Evolutionary conservation across 345 rosid species (phyloP).

Genomic region (Lumnitzera littorea): DNA sequence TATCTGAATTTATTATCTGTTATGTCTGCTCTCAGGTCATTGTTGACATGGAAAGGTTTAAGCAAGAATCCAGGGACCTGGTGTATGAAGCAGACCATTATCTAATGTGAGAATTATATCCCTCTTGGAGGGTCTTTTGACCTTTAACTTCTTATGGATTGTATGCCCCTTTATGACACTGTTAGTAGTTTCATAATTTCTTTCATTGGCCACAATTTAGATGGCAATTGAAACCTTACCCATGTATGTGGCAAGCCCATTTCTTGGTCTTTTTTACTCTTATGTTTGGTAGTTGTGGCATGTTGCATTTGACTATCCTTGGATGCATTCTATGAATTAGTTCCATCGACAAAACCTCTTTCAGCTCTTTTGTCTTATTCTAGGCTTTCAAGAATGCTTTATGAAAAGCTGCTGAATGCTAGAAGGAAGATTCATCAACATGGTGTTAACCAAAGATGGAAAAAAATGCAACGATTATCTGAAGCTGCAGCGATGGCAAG

Average conservation of each 20-base stretch:
- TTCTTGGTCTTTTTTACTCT: too few relatives aligned
- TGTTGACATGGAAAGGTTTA: constrained; percentile 72
- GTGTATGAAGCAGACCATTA: constrained; percentile 38
- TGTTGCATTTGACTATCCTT: too few relatives aligned
- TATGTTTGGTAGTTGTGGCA: too few relatives aligned
- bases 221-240: too few relatives aligned
- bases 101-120: constrained; percentile 33
- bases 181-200: not conserved
- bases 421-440: constrained; percentile 49
- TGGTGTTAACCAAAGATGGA: constrained; percentile 30
- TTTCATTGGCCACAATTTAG: too few relatives aligned
- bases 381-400: constrained; percentile 62
- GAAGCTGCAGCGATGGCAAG: constrained; percentile 54
- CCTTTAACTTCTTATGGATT: not conserved
- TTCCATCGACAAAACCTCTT: not conserved
- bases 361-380: constrained; percentile 6
- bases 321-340: too few relatives aligned
- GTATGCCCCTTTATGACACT: not conserved
- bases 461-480: constrained; percentile 43
- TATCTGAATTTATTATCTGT: constrained; percentile 3
- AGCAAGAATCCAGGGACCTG: constrained; percentile 53
- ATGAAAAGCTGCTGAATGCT: constrained; percentile 39
- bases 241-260: too few relatives aligned
- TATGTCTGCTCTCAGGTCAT: constrained; percentile 42
- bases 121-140: constrained; percentile 2